Conservation (phyloP, 305 asterid species). For the Rubia peregrina region DNA sequence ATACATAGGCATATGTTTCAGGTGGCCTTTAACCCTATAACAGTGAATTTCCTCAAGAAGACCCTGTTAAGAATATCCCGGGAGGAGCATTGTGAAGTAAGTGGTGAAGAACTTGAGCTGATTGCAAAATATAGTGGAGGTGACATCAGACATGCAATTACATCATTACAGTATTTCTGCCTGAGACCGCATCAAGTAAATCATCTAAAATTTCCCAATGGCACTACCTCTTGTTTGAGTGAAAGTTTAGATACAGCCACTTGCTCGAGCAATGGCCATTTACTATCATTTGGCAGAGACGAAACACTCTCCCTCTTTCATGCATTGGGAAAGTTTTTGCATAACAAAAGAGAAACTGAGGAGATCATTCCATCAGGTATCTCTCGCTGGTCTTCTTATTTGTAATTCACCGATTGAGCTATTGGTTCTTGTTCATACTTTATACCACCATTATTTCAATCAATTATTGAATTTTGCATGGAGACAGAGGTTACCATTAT, state of each 20-base stretch:
- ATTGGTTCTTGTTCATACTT: no score
- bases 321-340: conserved; percentile 92
- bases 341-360: conserved; percentile 77
- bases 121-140: conserved; percentile 85
- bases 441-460: background rate
- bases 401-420: background rate
- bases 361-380: conserved; percentile 48
- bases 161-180: conserved; percentile 77
- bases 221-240: conserved; percentile 22
- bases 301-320: conserved; percentile 76
- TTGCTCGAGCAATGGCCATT: conserved; percentile 31
- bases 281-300: conserved; percentile 78
- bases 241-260: conserved; percentile 25
- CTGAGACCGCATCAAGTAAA: conserved; percentile 39
- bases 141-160: conserved; percentile 84
- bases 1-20: conserved; percentile 27
- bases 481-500: background rate
- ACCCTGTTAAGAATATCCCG: conserved; percentile 57
- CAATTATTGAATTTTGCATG: background rate
- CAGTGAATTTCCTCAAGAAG: conserved; percentile 61
- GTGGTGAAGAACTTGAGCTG: conserved; percentile 56
- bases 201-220: conserved; percentile 29
- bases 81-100: conserved; percentile 52
- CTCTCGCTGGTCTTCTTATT: conserved; percentile 11
- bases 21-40: conserved; percentile 81